phyloP scores from a whole-genome alignment of 257 asterid species.

The Vinca minor region DNA sequence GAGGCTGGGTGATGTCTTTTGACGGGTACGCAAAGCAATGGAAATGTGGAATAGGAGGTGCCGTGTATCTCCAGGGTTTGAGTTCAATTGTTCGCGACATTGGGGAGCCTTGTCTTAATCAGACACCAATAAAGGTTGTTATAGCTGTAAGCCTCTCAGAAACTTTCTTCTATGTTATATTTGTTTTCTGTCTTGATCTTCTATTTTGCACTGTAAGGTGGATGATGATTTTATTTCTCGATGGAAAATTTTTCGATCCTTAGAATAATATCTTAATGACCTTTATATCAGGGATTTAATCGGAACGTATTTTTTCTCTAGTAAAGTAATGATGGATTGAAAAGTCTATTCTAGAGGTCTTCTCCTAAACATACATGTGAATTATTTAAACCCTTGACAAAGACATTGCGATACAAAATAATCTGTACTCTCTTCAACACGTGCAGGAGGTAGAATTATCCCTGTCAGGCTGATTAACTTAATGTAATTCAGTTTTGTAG shows the following conservation, averaged over 20 bases:
- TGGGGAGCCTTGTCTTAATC: slow-evolving; percentile 95
- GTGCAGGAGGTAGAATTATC: not conserved
- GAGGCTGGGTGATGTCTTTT: slow-evolving; percentile 63
- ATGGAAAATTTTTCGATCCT: not conserved
- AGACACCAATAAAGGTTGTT: slow-evolving; percentile 77
- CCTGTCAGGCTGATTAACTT: not conserved
- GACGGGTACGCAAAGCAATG: slow-evolving; percentile 65
- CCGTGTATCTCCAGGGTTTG: slow-evolving; percentile 68
- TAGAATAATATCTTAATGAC: not conserved
- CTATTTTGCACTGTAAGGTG: not conserved
- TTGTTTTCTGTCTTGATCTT: not conserved
- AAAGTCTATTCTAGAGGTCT: not conserved
- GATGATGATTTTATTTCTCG: not conserved
- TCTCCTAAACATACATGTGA: not conserved
- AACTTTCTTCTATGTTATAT: slow-evolving; percentile 5
- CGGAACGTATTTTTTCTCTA: not conserved
- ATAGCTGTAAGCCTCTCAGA: slow-evolving; percentile 46
- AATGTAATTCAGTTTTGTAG: not conserved
- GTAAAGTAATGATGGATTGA: not conserved
- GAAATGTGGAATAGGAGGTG: slow-evolving; percentile 75
- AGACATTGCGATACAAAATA: not conserved
- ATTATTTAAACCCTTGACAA: not conserved
- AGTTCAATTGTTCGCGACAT: slow-evolving; percentile 84
- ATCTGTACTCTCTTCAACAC: not conserved
- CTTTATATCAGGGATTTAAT: not conserved